A percentile compares a stretch with the other conserved stretches of the same genome.
phyloP scores from a whole-genome alignment of 306 rosid species.

The Corylus avellana region DNA sequence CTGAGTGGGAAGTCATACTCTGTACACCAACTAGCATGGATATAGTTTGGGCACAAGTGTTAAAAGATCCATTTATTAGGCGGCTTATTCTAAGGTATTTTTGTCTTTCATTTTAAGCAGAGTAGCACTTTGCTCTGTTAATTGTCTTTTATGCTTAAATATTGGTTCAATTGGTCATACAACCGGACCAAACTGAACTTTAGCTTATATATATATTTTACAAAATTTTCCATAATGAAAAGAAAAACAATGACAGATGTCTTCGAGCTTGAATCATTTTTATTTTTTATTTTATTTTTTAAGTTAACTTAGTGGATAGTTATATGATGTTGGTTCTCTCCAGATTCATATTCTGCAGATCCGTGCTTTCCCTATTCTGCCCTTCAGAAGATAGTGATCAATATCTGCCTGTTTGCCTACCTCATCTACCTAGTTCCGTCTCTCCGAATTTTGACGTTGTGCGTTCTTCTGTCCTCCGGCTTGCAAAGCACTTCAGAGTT shows the following conservation, averaged over 20 bases:
- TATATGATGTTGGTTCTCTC: constrained; percentile 30
- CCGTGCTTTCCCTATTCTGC: constrained; percentile 65
- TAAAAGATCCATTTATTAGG: constrained; percentile 80
- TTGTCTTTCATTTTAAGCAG: constrained; percentile 20
- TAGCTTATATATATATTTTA: not conserved
- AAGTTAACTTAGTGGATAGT: constrained; percentile 20
- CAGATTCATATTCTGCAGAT: constrained; percentile 96
- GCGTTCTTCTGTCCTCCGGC: constrained; percentile 64
- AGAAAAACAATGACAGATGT: not conserved
- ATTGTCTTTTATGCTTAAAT: not conserved
- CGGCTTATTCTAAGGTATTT: constrained; percentile 84
- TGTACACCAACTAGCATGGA: constrained; percentile 73
- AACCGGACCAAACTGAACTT: not conserved
- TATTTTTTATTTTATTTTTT: not conserved
- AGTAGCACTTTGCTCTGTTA: not conserved
- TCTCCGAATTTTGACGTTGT: constrained; percentile 65
- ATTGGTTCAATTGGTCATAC: not conserved
- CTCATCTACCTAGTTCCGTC: constrained; percentile 64
- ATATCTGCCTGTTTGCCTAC: constrained; percentile 74
- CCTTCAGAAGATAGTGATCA: constrained; percentile 59
- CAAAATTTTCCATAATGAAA: not conserved
- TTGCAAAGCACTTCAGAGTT: constrained; percentile 73
- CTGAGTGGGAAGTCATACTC: constrained; percentile 88
- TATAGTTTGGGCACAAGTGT: constrained; percentile 94
- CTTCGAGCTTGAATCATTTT: constrained; percentile 6